Evolutionary conservation across 192 early-diverging fungal species (phyloP), one percentile per base, ranked within the genome.

Genomic region (Umbelopsis sp.): DNA sequence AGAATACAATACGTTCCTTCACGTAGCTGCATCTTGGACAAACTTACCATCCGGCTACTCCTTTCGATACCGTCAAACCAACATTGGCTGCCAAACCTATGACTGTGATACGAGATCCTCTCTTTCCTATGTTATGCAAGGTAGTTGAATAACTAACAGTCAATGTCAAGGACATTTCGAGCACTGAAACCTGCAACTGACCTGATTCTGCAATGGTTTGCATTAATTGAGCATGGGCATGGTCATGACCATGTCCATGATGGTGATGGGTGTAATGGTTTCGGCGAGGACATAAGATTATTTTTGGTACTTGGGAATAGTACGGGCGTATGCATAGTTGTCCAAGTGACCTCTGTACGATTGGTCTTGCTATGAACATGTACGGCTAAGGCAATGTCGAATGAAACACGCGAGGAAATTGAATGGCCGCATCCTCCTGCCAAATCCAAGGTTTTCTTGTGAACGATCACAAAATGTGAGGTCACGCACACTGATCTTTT

Each of bases 51-150:
- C 90, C 90, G 10, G 88, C 90, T n/a, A 82, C 65, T 20, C 90
- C 90, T 71, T 91, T 91, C 26, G 83, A 74, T 56, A 84, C 81
- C 12, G 84, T 85, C 72, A 91, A 78, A 0, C 85, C 83, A 43
- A 91, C 62, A 73, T 91, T 91, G 4, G 87, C 82, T 1, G 74
- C 86, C 71, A 91, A 81, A n/a, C 90, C 90, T 22, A 89, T 82
- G 21, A 91, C 71, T 17, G 90, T 91, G 45, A 91, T 89, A 3
- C 87, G 86, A 31, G 86, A 84, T n/a, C 90, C 90, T 24, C 67
- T 82, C 77, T 78, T 85, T 41, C 72, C 77, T 84, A 66, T 3
- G 11, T 1, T 36, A 1, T 25, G 34, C 22, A 45, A 32, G 20
- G 43, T 21, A 53, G 47, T 34, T 36, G 20, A 69, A 11, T 9